Evolutionary conservation across 495 filamentous ascomycete species (phyloP).

Genomic region (Podospora pseudocomata): DNA sequence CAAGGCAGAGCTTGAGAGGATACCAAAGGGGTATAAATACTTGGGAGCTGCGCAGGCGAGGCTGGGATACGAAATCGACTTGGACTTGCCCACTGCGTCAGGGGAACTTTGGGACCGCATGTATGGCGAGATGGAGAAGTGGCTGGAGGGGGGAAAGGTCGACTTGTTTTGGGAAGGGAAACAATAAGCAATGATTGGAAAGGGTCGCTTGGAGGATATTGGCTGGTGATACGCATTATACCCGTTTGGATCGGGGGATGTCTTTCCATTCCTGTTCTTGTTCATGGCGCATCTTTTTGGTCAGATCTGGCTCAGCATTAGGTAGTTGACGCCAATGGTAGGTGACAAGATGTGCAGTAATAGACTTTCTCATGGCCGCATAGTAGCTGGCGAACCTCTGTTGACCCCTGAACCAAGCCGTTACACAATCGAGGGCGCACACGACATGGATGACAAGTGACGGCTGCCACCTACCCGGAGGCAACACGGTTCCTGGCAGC

Average conservation of each 20-base stretch:
- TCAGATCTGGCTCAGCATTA: neutral
- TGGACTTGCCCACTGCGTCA: conserved; percentile 38
- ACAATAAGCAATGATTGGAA: neutral
- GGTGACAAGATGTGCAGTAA: neutral
- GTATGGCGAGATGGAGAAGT: conserved; percentile 45
- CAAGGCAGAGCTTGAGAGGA: conserved; percentile 45
- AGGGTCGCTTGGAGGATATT: neutral
- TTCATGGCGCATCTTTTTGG: neutral
- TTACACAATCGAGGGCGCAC: neutral
- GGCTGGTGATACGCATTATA: neutral
- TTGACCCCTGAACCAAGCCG: neutral
- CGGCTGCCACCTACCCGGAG: neutral
- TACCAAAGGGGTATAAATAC: conserved; percentile 57
- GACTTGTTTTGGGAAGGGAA: conserved; percentile 30
- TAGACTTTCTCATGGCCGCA: neutral
- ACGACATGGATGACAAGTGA: neutral
- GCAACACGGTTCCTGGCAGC: neutral
- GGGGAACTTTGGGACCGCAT: conserved; percentile 34
- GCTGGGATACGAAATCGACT: conserved; percentile 43
- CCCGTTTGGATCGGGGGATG: neutral
- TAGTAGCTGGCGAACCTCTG: neutral
- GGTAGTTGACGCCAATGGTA: neutral
- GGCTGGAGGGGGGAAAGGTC: conserved; percentile 39
- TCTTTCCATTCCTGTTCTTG: neutral
- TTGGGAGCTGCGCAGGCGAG: conserved; percentile 46